Conservation (phyloP, 1,284 basidiomycete genomes). For the Tilletiopsis washingtonensis region DNA sequence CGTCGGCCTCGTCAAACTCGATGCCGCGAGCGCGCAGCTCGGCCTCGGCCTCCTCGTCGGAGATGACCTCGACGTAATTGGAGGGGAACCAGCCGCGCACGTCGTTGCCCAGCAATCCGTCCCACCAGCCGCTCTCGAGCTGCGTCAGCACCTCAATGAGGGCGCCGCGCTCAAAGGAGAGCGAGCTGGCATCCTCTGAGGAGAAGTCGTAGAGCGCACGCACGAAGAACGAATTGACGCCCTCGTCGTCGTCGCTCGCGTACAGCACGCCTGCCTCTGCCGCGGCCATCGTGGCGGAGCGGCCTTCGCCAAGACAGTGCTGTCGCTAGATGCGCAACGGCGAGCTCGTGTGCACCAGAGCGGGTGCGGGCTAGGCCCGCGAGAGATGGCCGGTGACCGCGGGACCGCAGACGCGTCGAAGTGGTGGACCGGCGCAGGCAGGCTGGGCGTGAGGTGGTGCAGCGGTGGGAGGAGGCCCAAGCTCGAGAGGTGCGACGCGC, state of each 20-base stretch:
- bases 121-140: constrained; percentile 96
- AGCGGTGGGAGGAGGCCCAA: too few relatives aligned
- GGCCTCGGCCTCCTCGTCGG: constrained; percentile 59
- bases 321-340: too few relatives aligned
- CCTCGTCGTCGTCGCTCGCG: constrained; percentile 16
- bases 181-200: constrained; percentile 67
- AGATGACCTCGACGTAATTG: constrained; percentile 78
- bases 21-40: constrained; percentile 8
- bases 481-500: too few relatives aligned
- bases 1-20: not conserved
- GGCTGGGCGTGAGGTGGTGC: too few relatives aligned
- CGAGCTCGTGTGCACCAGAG: too few relatives aligned
- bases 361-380: too few relatives aligned
- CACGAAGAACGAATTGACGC: constrained; percentile 61
- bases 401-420: too few relatives aligned
- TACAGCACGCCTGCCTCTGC: not conserved
- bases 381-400: too few relatives aligned
- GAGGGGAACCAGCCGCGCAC: constrained; percentile 89
- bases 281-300: not conserved
- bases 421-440: too few relatives aligned
- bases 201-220: constrained; percentile 82
- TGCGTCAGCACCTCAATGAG: constrained; percentile 88
- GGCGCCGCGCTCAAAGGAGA: constrained; percentile 77
- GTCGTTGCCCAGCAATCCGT: constrained; percentile 67
- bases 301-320: too few relatives aligned